Conservation (phyloP, 129 eudicot genomes). For the Pseudognaphalium luteoalbum region DNA sequence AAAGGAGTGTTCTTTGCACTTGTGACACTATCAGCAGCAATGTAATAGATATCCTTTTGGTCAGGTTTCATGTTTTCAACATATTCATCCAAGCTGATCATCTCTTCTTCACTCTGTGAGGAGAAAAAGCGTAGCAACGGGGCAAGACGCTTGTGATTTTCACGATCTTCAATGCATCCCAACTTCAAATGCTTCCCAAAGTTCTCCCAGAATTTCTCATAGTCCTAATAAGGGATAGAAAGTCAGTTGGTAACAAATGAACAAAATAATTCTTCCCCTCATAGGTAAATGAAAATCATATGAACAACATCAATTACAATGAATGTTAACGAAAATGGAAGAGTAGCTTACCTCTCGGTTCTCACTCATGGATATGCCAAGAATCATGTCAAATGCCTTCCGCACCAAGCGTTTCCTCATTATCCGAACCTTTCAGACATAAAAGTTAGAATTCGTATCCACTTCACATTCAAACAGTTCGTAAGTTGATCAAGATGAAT, state of each 20-base stretch:
- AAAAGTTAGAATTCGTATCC: background rate
- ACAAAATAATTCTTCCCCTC: background rate
- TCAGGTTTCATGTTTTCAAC: constrained; percentile 91
- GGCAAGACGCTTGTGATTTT: constrained; percentile 89
- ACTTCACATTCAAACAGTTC: constrained; percentile 3
- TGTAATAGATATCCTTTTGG: constrained; percentile 87
- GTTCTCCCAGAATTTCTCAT: constrained; percentile 90
- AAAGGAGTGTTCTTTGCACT: constrained; percentile 94
- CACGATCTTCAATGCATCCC: constrained; percentile 94
- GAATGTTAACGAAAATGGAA: background rate
- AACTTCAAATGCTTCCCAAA: constrained; percentile 87
- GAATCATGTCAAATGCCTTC: constrained; percentile 96
- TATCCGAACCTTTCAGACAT: constrained; percentile 63
- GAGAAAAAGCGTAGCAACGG: constrained; percentile 88
- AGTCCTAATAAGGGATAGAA: constrained; percentile 52
- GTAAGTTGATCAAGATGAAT: background rate
- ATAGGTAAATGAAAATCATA: too few relatives aligned
- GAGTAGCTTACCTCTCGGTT: constrained; percentile 61
- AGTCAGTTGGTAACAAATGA: background rate
- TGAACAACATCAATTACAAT: background rate
- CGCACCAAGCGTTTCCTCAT: constrained; percentile 93
- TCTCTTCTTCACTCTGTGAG: constrained; percentile 76
- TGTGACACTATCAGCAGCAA: constrained; percentile 85
- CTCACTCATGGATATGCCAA: constrained; percentile 83
- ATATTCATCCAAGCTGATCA: constrained; percentile 95